Base-by-base conservation (phyloP, 345 rosid genomes). In the Corchorus olitorius region DNA sequence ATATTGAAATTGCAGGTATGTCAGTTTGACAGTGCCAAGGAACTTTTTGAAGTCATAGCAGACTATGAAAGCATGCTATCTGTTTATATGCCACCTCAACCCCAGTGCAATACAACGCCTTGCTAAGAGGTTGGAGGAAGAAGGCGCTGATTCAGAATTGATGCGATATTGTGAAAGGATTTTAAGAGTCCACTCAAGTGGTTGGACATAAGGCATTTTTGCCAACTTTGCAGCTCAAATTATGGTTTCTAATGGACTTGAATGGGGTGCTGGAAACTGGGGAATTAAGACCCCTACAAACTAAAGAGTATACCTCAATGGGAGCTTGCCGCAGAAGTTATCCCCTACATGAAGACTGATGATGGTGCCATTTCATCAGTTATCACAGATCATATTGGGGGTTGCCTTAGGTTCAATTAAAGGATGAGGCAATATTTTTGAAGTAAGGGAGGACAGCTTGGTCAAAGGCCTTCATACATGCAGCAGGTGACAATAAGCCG, bases 211-310 rank as follows among this genome's bases (percentile, higher is more conserved):
- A 75, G 97, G 99, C 50, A 92, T n/a, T 96, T 96, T 96, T 80
- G 97, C 98, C n/a, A 96, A 96, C 80, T 96, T 96, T 84, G 98
- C 98, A 81, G 97, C 99, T 35, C 98, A 96, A 87, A 93, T 94
- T 82, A 91, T 96, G 97, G 98, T 93, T 78, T 98, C 97, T 3
- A 96, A 96, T 83, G 98, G 99, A 77, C 83, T 93, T 70, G 98
- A 91, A 85, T 96, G 99, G 99, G 98, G 98, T 79, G 99, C 98
- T 83, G 98, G 97, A 68, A 96, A 96, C 89, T 96, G 98, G 99
- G 99, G 93, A 85, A 96, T 93, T 62, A 93, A 92, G 80, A 93
- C 93, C 46, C 98, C 99, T 45, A 81, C 94, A 46, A 88, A 87
- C 83, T 92, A 82, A 93, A 93, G 87, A 89, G 87, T 72, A 88